Evolutionary conservation across 1,284 basidiomycete species (phyloP).

Genomic region (Termitomyces sp.): DNA sequence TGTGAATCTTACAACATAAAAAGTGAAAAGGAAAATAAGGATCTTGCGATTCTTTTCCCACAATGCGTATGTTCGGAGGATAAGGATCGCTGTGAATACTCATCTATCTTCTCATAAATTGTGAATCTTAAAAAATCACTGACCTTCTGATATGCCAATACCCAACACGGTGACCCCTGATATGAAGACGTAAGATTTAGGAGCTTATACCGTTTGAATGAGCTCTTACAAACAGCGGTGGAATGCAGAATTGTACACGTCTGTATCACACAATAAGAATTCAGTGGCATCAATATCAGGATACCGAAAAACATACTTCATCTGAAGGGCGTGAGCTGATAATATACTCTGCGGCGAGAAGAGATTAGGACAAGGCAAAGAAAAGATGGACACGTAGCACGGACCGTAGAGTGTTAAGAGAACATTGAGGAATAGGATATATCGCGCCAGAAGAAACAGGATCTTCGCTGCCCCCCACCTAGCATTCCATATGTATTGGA

Average conservation of each 20-base stretch:
- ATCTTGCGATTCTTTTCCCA: conserved; percentile 17
- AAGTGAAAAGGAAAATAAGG: conserved; percentile 10
- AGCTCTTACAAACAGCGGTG: conserved; percentile 7
- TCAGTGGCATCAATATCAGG: too few species aligned
- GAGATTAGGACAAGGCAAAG: too few species aligned
- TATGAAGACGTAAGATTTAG: neutral
- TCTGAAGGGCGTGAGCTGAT: neutral
- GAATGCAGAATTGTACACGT: conserved; percentile 8
- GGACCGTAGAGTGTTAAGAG: conserved; percentile 13
- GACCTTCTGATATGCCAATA: conserved; percentile 14
- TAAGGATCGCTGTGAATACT: neutral
- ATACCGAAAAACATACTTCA: neutral
- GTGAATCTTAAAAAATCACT: neutral
- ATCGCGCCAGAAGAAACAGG: conserved; percentile 14
- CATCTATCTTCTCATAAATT: neutral
- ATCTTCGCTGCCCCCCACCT: conserved; percentile 13
- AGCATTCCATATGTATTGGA: conserved; percentile 15
- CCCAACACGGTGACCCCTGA: conserved; percentile 13
- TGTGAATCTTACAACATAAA: conserved; percentile 4
- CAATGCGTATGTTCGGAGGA: conserved; percentile 19
- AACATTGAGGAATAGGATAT: conserved; percentile 14
- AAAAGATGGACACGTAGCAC: too few species aligned
- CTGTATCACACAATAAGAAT: neutral
- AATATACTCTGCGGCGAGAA: too few species aligned
- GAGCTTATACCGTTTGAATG: neutral